Base-by-base conservation (phyloP, 2,329 filamentous ascomycete species). In the Aaosphaeria arxii region DNA sequence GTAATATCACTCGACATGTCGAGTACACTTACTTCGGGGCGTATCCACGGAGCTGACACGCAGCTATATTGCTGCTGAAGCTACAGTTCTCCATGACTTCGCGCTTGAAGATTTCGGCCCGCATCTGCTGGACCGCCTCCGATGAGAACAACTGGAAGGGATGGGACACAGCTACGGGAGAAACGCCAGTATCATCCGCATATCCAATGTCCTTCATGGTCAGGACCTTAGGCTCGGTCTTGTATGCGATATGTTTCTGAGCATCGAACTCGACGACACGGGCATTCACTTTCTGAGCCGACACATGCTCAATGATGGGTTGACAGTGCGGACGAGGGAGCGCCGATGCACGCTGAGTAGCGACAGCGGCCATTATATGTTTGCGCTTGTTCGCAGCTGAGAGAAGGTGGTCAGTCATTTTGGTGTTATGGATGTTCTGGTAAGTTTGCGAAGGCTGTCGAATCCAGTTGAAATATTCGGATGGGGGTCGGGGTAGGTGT, bases 161-260 rank as follows among this genome's bases (percentile, higher is more conserved):
- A 49, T 86, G 80, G 0, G 83, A 85, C 44, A 85, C 83, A 9
- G 83, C 85, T 43, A 83, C 73, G 1, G 77, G 77, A 1, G 85
- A 87, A 29, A 87, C 75, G 4, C 83, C 84, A 43, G 71, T 74
- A 47, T 75, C 74, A 33, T 80, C 74, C 2, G 74, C 61, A 38
- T 80, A 79, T 2, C 80, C 82, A 44, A 86, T 72, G 31, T 86
- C 83, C 56, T 78, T 74, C 83, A 87, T 87, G 13, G 74, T 80
- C 56, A 81, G 69, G 40, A 81, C 69, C 52, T 78, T 75, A 11
- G 75, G 71, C 7, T 78, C 76, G 11, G 75, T 62, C 45, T 76
- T 71, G 63, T 77, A 84, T 28, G 67, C 67, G 13, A 87, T 64
- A 59, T 87, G 84, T 60, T 76, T 78, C 35, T 68, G 57, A 2